These are phyloP conservation scores for Ceriops tagal DNA, from an alignment of 345 rosid species.

Conservation along the genomic window DNA sequence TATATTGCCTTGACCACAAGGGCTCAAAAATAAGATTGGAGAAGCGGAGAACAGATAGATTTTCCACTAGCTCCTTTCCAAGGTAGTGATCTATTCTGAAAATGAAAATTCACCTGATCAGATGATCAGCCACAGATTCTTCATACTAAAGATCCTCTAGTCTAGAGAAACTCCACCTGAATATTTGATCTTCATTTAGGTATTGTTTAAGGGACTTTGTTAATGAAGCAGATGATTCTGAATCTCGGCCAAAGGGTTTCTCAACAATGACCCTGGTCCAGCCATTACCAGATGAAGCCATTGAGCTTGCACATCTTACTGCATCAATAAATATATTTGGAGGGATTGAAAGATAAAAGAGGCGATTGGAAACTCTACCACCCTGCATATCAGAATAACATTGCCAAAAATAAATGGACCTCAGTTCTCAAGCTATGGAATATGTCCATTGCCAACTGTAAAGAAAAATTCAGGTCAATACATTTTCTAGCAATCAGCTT, in stretches of 20 bases:
- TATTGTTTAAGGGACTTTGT: slow-evolving; percentile 79
- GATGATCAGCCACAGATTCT: slow-evolving; percentile 2
- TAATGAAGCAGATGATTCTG: slow-evolving; percentile 93
- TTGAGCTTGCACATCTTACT: slow-evolving; percentile 81
- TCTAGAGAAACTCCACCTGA: slow-evolving; percentile 50
- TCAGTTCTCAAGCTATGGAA: background rate
- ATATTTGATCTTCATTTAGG: slow-evolving; percentile 88
- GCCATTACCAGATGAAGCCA: slow-evolving; percentile 86
- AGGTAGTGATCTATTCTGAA: slow-evolving; percentile 95
- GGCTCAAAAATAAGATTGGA: slow-evolving; percentile 98
- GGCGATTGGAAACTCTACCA: slow-evolving; percentile 80
- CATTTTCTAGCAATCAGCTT: background rate
- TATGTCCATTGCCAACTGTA: background rate
- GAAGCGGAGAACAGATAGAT: slow-evolving; percentile 94
- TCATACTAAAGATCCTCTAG: background rate
- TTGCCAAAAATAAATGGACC: slow-evolving; percentile 9
- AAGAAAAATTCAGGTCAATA: background rate
- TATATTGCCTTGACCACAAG: slow-evolving; percentile 94
- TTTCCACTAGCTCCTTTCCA: slow-evolving; percentile 97
- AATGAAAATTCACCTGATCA: slow-evolving; percentile 19
- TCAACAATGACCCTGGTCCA: slow-evolving; percentile 99
- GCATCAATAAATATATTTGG: slow-evolving; percentile 95
- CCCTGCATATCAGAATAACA: slow-evolving; percentile 43
- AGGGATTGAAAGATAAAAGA: slow-evolving; percentile 88
- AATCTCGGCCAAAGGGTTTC: slow-evolving; percentile 98